Evolutionary conservation across 208 protist species (phyloP).

Genomic region (Wallacemonas collosoma): DNA sequence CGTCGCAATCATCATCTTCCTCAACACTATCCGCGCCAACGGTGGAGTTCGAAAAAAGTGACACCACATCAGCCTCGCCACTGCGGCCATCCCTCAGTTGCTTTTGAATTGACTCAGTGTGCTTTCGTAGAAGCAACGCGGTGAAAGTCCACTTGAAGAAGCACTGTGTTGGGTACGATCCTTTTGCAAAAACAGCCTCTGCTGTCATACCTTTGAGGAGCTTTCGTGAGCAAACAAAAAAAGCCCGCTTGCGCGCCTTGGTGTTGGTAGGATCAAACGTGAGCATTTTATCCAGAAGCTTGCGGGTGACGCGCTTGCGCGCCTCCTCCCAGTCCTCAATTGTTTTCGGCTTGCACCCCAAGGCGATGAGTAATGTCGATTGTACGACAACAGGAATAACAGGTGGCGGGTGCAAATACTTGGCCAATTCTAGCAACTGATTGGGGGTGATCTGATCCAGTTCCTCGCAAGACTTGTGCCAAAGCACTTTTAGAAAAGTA

Average conservation of each 20-base stretch:
- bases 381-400: conserved; percentile 55
- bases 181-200: conserved; percentile 57
- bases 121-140: conserved; percentile 47
- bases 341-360: conserved; percentile 55
- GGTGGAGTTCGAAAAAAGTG: conserved; percentile 18
- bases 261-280: conserved; percentile 54
- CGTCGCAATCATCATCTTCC: conserved; percentile 19
- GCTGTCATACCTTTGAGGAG: conserved; percentile 51
- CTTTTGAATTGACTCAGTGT: conserved; percentile 27
- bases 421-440: conserved; percentile 57
- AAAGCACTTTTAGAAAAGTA: conserved; percentile 54
- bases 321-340: conserved; percentile 54
- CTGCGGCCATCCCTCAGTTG: conserved; percentile 5
- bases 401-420: conserved; percentile 55
- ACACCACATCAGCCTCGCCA: conserved; percentile 3
- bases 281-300: conserved; percentile 51
- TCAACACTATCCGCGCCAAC: conserved; percentile 18
- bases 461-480: conserved; percentile 32
- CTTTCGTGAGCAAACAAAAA: conserved; percentile 54
- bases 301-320: conserved; percentile 41
- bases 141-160: conserved; percentile 66
- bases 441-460: conserved; percentile 43
- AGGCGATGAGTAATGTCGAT: conserved; percentile 43
- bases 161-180: conserved; percentile 52
- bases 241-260: conserved; percentile 35